Conservation (phyloP, 192 early-diverging fungal species). For the Bifiguratus adelaidae region DNA sequence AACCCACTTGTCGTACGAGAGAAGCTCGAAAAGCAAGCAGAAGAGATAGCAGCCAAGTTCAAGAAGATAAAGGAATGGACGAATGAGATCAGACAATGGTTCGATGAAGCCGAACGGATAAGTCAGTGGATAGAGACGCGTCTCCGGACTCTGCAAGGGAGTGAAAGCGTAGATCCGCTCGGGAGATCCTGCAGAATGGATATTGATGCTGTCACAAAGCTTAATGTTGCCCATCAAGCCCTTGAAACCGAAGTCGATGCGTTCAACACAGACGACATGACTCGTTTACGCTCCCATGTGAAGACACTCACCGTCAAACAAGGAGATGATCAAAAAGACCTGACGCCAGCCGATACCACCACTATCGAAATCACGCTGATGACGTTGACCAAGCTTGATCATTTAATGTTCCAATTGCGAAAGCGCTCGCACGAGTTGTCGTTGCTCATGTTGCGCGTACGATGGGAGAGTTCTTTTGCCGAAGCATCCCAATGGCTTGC, state of each 20-base stretch:
- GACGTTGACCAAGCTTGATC: slow-evolving; percentile 24
- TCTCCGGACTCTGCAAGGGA: slow-evolving; percentile 13
- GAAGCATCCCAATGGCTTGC: slow-evolving; percentile 12
- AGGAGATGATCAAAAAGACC: slow-evolving; percentile 13
- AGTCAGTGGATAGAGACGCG: slow-evolving; percentile 22
- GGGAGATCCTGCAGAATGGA: too few relatives aligned
- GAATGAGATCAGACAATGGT: slow-evolving; percentile 26
- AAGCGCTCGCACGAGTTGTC: slow-evolving; percentile 16
- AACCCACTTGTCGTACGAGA: too few relatives aligned
- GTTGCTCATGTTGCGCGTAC: slow-evolving; percentile 15
- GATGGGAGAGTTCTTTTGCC: slow-evolving; percentile 23
- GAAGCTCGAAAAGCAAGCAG: too few relatives aligned
- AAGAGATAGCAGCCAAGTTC: too few relatives aligned
- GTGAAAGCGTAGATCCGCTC: slow-evolving; percentile 9
- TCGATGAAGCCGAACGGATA: slow-evolving; percentile 29
- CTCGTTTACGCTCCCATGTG: slow-evolving; percentile 27
- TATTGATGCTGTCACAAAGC: slow-evolving; percentile 9
- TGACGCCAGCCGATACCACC: slow-evolving; percentile 30
- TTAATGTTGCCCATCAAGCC: slow-evolving; percentile 13
- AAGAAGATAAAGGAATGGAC: slow-evolving; percentile 13
- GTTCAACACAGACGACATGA: slow-evolving; percentile 29
- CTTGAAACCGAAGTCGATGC: slow-evolving; percentile 22
- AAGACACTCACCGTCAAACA: slow-evolving; percentile 25
- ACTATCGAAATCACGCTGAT: slow-evolving; percentile 31
- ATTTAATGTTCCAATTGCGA: slow-evolving; percentile 17